These are phyloP conservation scores for Colletotrichum sublineola DNA, from an alignment of 2,329 filamentous ascomycete genomes.

Conservation along the genomic window DNA sequence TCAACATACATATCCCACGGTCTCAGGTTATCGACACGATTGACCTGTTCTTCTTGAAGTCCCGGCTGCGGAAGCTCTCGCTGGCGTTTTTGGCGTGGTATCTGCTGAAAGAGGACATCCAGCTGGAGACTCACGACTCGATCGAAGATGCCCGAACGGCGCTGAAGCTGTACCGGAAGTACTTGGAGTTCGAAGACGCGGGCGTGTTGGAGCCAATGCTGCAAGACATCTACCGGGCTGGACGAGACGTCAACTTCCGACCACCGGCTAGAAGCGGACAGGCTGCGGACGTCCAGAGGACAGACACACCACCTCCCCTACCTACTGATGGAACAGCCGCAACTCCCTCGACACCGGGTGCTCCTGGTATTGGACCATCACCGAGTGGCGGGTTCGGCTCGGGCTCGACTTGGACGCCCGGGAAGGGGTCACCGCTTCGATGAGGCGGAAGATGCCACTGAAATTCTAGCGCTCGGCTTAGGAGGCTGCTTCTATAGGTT, in stretches of 20 bases:
- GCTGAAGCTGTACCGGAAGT: slow-evolving; percentile 89
- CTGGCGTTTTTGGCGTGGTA: slow-evolving; percentile 93
- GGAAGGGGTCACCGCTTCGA: slow-evolving; percentile 50
- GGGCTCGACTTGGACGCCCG: slow-evolving; percentile 60
- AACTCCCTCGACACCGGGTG: slow-evolving; percentile 61
- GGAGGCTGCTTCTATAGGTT: background rate
- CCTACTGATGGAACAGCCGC: slow-evolving; percentile 51
- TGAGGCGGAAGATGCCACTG: background rate
- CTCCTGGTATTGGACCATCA: slow-evolving; percentile 48
- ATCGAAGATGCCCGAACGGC: slow-evolving; percentile 96
- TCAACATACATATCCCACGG: slow-evolving; percentile 96
- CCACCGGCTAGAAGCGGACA: slow-evolving; percentile 62
- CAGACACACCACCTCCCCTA: slow-evolving; percentile 66
- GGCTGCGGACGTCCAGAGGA: slow-evolving; percentile 55
- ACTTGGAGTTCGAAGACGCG: slow-evolving; percentile 87
- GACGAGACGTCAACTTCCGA: slow-evolving; percentile 64
- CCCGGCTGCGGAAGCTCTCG: slow-evolving; percentile 86
- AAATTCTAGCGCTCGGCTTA: background rate
- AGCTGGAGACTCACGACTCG: slow-evolving; percentile 91
- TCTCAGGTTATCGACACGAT: slow-evolving; percentile 94
- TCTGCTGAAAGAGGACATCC: slow-evolving; percentile 93
- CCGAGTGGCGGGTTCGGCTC: slow-evolving; percentile 55
- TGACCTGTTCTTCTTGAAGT: slow-evolving; percentile 87
- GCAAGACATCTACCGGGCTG: slow-evolving; percentile 81
- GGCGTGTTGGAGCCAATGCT: slow-evolving; percentile 87